Base-by-base conservation (phyloP, 176 grass and related monocot genomes). In the maize (Zea mays) region DNA sequence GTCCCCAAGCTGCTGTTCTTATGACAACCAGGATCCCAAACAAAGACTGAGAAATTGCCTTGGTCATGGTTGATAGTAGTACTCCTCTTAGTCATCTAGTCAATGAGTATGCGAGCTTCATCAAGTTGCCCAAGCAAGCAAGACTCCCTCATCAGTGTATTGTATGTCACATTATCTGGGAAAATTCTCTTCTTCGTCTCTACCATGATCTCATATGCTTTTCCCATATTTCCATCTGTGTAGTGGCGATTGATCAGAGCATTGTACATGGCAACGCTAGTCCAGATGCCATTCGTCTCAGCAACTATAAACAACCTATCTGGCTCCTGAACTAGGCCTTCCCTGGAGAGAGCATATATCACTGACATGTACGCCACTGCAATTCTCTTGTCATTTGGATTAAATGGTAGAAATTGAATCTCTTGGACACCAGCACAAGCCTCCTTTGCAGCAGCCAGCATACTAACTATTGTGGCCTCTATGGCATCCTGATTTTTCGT, bases 401-500 rank as follows among this genome's bases (percentile, higher is more conserved):
- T 97, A 71, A 97, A 97, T 4, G 93, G 93, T 42, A 97, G 87
- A 90, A 97, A 97, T 84, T 97, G 93, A 54, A 97, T 34, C 76
- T 97, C 93, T 88, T 84, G 87, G 76, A 97, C 39, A 82, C 85
- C 90, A 73, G 87, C 90, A 21, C 93, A 82, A 49, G 93, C 93
- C 90, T 97, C 93, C 68, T 90, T 97, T 61, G 93, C 90, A 76
- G 92, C 93, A 40, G 90, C 90, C 84, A 97, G 93, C 93, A 97
- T 97, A 39, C 90, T 85, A 76, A 97, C 93, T 58, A 97, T 97
- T 57, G 93, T 91, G 72, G 93, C 84, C 73, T 97, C 93, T 79
- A 97, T 97, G 70, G 93, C 93, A 88, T 97, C 93, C 79, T 97
- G 93, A 81, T 93, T 97, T 89, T 97, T 90, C 4, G 82, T 92